phyloP scores from a whole-genome alignment of 371 early-diverging fungal genomes.

The Mucor racemosus region DNA sequence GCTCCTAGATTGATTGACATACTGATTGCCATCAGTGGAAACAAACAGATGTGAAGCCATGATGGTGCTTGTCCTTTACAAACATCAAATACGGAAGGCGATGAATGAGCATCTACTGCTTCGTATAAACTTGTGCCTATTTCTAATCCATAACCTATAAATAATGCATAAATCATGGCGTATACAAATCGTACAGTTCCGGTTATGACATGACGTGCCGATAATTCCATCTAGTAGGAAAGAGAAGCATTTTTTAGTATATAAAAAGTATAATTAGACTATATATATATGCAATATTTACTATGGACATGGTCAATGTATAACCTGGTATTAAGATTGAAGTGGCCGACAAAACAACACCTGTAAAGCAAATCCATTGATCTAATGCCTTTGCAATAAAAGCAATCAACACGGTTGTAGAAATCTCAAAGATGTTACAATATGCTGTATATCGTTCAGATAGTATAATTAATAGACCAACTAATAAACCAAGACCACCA shows the following conservation, averaged over 20 bases:
- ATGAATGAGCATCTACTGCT: slow-evolving; percentile 32
- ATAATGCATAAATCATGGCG: slow-evolving; percentile 73
- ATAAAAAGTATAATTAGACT: background rate
- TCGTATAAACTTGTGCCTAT: slow-evolving; percentile 62
- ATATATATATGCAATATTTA: slow-evolving; percentile 27
- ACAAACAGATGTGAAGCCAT: slow-evolving; percentile 25
- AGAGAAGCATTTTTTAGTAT: background rate
- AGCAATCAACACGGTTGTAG: slow-evolving; percentile 25
- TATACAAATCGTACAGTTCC: slow-evolving; percentile 79
- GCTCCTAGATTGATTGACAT: slow-evolving; percentile 29
- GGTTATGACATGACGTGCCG: slow-evolving; percentile 78
- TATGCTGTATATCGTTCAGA: slow-evolving; percentile 63
- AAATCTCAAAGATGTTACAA: slow-evolving; percentile 59
- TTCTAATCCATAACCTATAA: slow-evolving; percentile 76
- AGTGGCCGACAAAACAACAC: slow-evolving; percentile 37
- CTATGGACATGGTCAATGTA: slow-evolving; percentile 70
- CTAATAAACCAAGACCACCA: slow-evolving; percentile 56
- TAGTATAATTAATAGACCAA: slow-evolving; percentile 58
- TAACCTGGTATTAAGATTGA: slow-evolving; percentile 71
- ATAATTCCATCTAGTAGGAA: slow-evolving; percentile 64
- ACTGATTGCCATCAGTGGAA: slow-evolving; percentile 29
- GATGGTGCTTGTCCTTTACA: slow-evolving; percentile 23
- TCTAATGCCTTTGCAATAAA: slow-evolving; percentile 33
- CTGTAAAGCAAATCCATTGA: slow-evolving; percentile 38
- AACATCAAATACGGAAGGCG: slow-evolving; percentile 31